phyloP scores from a whole-genome alignment of 805 yeast species.

The Debaryomyces hansenii region DNA sequence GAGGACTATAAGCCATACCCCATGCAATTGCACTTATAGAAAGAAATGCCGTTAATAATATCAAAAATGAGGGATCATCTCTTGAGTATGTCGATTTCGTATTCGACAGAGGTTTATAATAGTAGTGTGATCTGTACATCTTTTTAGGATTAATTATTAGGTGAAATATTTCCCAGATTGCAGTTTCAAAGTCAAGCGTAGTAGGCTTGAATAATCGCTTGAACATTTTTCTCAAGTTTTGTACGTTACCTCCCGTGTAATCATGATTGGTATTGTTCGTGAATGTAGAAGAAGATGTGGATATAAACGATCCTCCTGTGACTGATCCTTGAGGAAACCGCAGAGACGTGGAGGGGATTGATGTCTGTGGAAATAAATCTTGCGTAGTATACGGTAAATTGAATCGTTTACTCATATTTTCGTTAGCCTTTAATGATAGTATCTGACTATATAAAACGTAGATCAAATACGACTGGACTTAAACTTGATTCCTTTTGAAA shows the following conservation, averaged over 20 bases:
- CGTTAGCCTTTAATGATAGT: neutral
- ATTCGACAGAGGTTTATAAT: slow-evolving; percentile 63
- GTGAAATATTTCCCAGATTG: slow-evolving; percentile 85
- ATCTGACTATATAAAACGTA: neutral
- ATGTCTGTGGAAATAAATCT: slow-evolving; percentile 37
- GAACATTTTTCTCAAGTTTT: slow-evolving; percentile 29
- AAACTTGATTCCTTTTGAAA: neutral
- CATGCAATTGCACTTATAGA: slow-evolving; percentile 80
- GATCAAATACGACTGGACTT: neutral
- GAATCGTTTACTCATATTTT: slow-evolving; percentile 34
- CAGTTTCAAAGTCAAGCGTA: slow-evolving; percentile 88
- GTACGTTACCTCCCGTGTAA: slow-evolving; percentile 13
- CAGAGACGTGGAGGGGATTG: slow-evolving; percentile 16
- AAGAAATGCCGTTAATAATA: slow-evolving; percentile 66
- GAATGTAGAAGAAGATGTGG: slow-evolving; percentile 14
- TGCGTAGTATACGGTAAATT: slow-evolving; percentile 44
- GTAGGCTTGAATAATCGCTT: slow-evolving; percentile 60
- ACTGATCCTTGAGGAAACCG: slow-evolving; percentile 11
- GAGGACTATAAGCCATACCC: slow-evolving; percentile 81
- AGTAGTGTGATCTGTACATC: slow-evolving; percentile 75
- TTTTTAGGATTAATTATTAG: slow-evolving; percentile 73
- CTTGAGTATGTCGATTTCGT: slow-evolving; percentile 75
- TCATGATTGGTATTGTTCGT: slow-evolving; percentile 4
- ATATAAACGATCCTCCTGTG: slow-evolving; percentile 23
- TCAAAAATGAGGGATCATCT: slow-evolving; percentile 88